Base-by-base conservation (phyloP, 2,329 filamentous ascomycete species). In the Fusarium veterinarium region DNA sequence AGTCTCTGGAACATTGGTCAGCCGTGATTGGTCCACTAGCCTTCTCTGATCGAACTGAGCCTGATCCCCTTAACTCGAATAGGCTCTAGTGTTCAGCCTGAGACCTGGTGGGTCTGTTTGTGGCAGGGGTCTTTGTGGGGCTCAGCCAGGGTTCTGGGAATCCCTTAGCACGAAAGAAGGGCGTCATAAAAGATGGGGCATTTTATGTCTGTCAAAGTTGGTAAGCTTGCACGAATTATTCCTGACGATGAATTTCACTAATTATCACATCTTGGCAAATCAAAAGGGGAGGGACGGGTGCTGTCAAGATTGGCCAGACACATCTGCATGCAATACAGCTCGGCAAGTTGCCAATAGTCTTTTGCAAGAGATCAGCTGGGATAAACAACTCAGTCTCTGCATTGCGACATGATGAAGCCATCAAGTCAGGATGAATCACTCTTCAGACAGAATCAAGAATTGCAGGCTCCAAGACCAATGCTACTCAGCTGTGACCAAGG, bases 271-370 rank as follows among this genome's bases (percentile, higher is more conserved):
- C 64, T 60, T 64, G 60, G 60, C 48, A 61, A 48, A 51, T 64
- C 59, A 58, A 63, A 49, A 38, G 67, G 51, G 74, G 67, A 66
- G 73, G 64, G 71, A 52, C 71, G 68, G 73, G 62, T 71, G 45
- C 42, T n/a, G 33, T 49, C 33, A 52, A 64, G 72, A 76, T 76
- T 76, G 72, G 65, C 56, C 48, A 62, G 59, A 52, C 33, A 42
- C 55, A 48, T 60, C 46, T 60, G 56, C 42, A 51, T 60, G 56
- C 42, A 51, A 51, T 51, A 56, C 59, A 60, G 63, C 44, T 46
- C 62, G 52, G 60, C 48, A 67, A 44, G 45, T 41, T 60, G 67
- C 52, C 58, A 61, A 68, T 58, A 71, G 59, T 65, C 51, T 41
- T 12, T 45, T 60, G 48, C 60, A 53, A 45, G 45, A 62, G 33